Evolutionary conservation across 441 rosid species (phyloP).

Genomic region (Eruca vesicaria): DNA sequence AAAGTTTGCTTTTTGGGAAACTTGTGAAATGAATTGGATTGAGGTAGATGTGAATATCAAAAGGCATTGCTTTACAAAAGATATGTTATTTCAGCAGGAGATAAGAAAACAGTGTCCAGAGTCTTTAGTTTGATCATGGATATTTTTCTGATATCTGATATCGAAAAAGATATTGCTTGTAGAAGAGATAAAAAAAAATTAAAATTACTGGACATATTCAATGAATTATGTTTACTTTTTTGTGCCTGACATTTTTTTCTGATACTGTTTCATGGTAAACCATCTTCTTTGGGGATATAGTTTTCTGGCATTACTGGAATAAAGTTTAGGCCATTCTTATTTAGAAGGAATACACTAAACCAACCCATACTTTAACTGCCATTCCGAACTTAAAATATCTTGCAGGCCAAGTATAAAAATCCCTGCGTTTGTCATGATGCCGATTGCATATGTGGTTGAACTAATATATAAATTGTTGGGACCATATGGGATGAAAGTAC

Average conservation of each 20-base stretch:
- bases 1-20: background rate
- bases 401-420: conserved; percentile 86
- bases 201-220: background rate
- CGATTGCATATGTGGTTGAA: conserved; percentile 73
- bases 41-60: background rate
- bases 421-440: conserved; percentile 75
- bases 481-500: conserved; percentile 85
- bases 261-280: conserved; percentile 3
- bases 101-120: background rate
- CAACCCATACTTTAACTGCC: background rate
- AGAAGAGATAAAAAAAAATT: background rate
- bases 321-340: background rate
- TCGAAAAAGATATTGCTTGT: background rate
- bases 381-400: conserved; percentile 36
- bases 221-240: background rate
- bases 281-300: conserved; percentile 2
- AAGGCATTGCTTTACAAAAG: background rate
- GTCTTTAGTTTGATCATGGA: background rate
- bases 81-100: background rate
- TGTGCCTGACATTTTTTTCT: conserved; percentile 3
- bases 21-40: background rate
- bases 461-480: conserved; percentile 57
- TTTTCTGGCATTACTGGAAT: background rate
- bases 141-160: background rate
- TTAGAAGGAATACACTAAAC: background rate